Conservation (phyloP, 768 basidiomycete species). For the Porphyrellus cyaneotinctus region DNA sequence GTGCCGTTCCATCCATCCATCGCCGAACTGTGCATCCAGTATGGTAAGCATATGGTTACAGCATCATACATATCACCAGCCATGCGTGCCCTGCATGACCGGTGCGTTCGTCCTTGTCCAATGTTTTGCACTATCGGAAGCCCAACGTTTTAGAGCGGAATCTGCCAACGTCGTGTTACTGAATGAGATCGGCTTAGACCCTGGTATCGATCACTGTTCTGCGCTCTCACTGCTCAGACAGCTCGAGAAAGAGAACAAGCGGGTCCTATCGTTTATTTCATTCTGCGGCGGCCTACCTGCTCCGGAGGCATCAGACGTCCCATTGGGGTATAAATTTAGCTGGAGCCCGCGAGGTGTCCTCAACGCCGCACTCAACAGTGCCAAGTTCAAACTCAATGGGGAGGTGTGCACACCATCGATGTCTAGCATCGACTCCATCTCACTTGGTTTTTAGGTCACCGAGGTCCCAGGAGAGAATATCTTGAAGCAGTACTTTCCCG, state of each 20-base stretch:
- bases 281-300: conserved; percentile 93
- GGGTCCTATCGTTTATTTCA: conserved; percentile 70
- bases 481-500: conserved; percentile 54
- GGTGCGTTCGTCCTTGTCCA: conserved; percentile 40
- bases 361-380: conserved; percentile 70
- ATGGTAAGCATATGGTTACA: conserved; percentile 76
- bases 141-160: conserved; percentile 45
- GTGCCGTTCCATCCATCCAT: conserved; percentile 66
- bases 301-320: conserved; percentile 54
- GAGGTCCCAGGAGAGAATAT: conserved; percentile 52
- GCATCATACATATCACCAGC: conserved; percentile 84
- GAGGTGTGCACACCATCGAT: conserved; percentile 38
- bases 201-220: conserved; percentile 86
- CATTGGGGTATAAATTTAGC: conserved; percentile 88
- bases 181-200: conserved; percentile 89
- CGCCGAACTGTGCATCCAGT: conserved; percentile 68
- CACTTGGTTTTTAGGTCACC: conserved; percentile 33
- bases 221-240: conserved; percentile 66
- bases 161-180: conserved; percentile 66
- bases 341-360: conserved; percentile 91
- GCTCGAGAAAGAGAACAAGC: conserved; percentile 48
- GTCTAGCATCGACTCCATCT: neutral
- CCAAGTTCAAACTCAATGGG: conserved; percentile 56
- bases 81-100: conserved; percentile 62
- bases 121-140: neutral